Base-by-base conservation (phyloP, 2,329 filamentous ascomycete genomes). In the Fusarium sp. region DNA sequence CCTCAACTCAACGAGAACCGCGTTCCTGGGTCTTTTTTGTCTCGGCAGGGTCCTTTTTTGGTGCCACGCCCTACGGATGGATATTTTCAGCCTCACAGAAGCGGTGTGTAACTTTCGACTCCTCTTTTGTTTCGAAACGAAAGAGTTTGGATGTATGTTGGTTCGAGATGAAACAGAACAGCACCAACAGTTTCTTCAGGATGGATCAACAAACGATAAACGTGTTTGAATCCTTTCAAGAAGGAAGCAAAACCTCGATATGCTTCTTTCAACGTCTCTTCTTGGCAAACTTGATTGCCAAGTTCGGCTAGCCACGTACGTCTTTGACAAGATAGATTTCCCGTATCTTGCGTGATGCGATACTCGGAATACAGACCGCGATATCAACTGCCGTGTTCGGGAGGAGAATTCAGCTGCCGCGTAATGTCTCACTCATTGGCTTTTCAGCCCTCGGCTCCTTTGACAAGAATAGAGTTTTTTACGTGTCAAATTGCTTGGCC, bases 11-110 rank as follows among this genome's bases (percentile, higher is more conserved):
- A 35, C 66, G 64, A 64, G 45, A 71, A 70, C 70, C 72, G 23
- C 18, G 60, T 39, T 60, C 39, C 54, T 54, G 68, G 73, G 48
- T 67, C 54, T 20, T 45, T 30, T n/a, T 13, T 56, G 63, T 65
- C 37, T 64, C 32, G 45, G 58, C 64, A 70, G 52, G 54, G 62
- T 70, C 65, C 57, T 18, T 52, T n/a, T 23, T 54, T 73, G 66
- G 67, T 67, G 65, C 66, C 64, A 67, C 67, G 59, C 64, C 60
- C 30, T 30, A 61, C 27, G 32, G 18, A 50, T 50, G 45, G 25
- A 50, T 50, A 50, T n/a, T 14, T 20, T 52, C 48, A 52, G 48
- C 48, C 48, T 32, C 16, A 7, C 16, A 4, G n/a, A 23, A 52
- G 48, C 48, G 48, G 48, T 52, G 48, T 52, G 27, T 52, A 10